phyloP scores from a whole-genome alignment of 768 basidiomycete species.

The Tricholomella constricta region DNA sequence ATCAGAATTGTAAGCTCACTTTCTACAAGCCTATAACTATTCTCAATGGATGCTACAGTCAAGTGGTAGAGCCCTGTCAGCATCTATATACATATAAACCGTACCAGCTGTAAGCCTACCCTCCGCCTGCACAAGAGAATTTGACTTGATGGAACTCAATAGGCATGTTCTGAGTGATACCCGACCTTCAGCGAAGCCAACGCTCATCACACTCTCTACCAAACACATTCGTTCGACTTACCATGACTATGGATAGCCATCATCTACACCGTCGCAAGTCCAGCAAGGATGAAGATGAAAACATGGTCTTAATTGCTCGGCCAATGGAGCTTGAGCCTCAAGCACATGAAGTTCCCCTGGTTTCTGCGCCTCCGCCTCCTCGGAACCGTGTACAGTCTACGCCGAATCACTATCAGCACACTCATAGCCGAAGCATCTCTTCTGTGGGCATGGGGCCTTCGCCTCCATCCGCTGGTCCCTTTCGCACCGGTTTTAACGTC shows the following conservation, averaged over 20 bases:
- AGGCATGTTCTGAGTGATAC: no score
- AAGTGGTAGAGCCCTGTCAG: no score
- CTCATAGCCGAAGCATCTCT: slow-evolving; percentile 29
- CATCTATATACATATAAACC: no score
- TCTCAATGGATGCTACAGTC: no score
- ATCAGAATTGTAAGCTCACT: no score
- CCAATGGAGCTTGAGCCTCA: slow-evolving; percentile 16
- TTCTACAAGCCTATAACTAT: no score
- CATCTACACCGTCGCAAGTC: slow-evolving; percentile 44
- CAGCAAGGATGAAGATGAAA: slow-evolving; percentile 44
- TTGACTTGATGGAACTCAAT: no score
- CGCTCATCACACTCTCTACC: slow-evolving; percentile 3
- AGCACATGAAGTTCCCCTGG: slow-evolving; percentile 9
- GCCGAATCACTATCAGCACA: slow-evolving; percentile 14
- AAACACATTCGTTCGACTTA: slow-evolving; percentile 7
- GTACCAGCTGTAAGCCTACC: no score
- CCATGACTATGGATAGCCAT: slow-evolving; percentile 15
- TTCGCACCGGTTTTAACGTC: slow-evolving; percentile 28
- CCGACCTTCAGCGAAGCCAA: no score
- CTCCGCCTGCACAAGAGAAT: no score
- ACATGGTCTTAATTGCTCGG: slow-evolving; percentile 24
- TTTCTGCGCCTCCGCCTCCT: slow-evolving; percentile 22
- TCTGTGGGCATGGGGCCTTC: slow-evolving; percentile 20
- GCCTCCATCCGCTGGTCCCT: slow-evolving; percentile 32
- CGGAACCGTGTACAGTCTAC: slow-evolving; percentile 31